These are phyloP conservation scores for Hericium coralloides DNA, from an alignment of 768 basidiomycete species.

Conservation along the genomic window DNA sequence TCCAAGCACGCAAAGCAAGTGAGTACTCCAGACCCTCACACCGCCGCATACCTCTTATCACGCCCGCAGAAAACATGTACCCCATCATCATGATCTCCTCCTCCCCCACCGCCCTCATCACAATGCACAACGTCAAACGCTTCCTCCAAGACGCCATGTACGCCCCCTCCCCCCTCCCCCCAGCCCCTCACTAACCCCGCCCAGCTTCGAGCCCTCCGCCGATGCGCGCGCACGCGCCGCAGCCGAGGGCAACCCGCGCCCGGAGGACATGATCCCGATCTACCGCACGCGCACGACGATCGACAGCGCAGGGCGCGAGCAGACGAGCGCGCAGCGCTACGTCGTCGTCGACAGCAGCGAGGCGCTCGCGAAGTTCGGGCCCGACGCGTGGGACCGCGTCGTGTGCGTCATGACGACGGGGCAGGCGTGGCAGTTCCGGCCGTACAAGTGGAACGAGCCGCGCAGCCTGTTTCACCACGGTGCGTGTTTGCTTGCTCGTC, in stretches of 20 bases:
- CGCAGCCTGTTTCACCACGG: conserved; percentile 89
- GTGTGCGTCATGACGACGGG: conserved; percentile 98
- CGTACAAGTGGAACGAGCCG: conserved; percentile 96
- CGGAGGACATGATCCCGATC: conserved; percentile 83
- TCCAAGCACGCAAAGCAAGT: conserved; percentile 65
- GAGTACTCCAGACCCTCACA: not conserved
- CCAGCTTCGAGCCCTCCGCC: conserved; percentile 59
- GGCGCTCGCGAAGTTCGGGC: conserved; percentile 83
- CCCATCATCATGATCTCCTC: conserved; percentile 98
- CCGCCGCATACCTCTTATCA: not conserved
- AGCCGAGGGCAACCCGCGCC: conserved; percentile 59
- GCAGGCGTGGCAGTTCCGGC: conserved; percentile 95
- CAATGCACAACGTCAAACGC: conserved; percentile 94
- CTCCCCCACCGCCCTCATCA: conserved; percentile 88
- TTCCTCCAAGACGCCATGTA: conserved; percentile 88
- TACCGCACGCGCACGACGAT: conserved; percentile 75
- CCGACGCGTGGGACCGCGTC: conserved; percentile 94
- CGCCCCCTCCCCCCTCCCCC: not conserved
- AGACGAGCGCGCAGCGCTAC: conserved; percentile 44
- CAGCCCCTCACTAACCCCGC: not conserved
- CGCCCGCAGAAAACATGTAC: conserved; percentile 56
- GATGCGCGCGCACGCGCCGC: conserved; percentile 62
- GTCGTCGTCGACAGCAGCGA: conserved; percentile 90
- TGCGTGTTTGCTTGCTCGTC: conserved; percentile 25
- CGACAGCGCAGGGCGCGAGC: conserved; percentile 56